Evolutionary conservation across 108 stramenopile genomes (phyloP).

Genomic region (Cyclotella sp.): DNA sequence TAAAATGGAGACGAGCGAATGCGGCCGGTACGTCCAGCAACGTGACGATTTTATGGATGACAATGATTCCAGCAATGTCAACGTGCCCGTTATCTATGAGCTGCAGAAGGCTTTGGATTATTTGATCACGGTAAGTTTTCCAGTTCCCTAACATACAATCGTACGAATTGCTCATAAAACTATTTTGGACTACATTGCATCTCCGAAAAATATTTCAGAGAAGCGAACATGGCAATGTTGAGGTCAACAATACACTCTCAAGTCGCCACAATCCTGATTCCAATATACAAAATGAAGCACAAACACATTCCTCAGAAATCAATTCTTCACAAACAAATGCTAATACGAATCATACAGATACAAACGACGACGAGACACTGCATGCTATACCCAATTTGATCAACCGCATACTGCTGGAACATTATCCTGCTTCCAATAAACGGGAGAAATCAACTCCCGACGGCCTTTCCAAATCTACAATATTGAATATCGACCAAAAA

Average conservation of each 20-base stretch:
- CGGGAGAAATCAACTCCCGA: neutral
- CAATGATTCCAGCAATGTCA: neutral
- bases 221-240: neutral
- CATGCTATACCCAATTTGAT: slow-evolving; percentile 36
- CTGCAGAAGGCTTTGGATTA: slow-evolving; percentile 34
- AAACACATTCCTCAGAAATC: neutral
- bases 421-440: slow-evolving; percentile 10
- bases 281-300: neutral
- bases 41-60: neutral
- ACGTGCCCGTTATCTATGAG: slow-evolving; percentile 16
- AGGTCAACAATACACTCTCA: neutral
- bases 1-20: neutral
- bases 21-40: neutral
- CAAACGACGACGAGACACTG: slow-evolving; percentile 2
- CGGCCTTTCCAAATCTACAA: neutral
- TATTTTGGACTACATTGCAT: neutral
- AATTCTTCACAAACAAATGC: neutral
- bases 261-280: neutral
- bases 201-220: neutral
- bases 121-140: slow-evolving; percentile 24
- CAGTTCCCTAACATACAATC: neutral
- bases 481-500: neutral
- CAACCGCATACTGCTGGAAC: slow-evolving; percentile 33
- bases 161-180: neutral
- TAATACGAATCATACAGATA: neutral